Conservation (phyloP, 2,329 filamentous ascomycete genomes). For the Dendryphion nanum region DNA sequence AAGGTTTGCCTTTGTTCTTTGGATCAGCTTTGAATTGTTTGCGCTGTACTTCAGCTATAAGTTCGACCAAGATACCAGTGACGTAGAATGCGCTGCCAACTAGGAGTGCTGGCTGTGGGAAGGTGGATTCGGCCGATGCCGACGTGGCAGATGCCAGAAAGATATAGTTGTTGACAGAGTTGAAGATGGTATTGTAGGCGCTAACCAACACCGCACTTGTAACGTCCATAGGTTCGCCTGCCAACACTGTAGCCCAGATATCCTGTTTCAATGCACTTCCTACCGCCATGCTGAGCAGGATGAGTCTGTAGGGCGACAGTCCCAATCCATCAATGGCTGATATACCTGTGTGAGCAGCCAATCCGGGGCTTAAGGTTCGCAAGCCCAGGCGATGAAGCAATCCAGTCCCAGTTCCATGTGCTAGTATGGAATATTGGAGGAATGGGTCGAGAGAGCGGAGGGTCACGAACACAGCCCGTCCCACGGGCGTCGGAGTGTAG, state of each 20-base stretch:
- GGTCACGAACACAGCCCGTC: conserved; percentile 44
- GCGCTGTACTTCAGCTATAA: conserved; percentile 58
- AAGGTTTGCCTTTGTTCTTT: conserved; percentile 53
- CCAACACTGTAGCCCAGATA: conserved; percentile 51
- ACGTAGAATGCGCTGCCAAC: conserved; percentile 52
- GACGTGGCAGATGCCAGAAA: conserved; percentile 53
- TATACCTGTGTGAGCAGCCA: conserved; percentile 41
- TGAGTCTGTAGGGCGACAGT: conserved; percentile 51
- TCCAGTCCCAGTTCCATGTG: conserved; percentile 38
- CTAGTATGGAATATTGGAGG: conserved; percentile 52
- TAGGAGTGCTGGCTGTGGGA: conserved; percentile 44
- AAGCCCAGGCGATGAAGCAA: conserved; percentile 50
- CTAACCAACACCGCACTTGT: conserved; percentile 45
- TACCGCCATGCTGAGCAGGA: conserved; percentile 54
- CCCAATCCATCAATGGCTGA: conserved; percentile 43
- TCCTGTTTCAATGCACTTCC: conserved; percentile 57
- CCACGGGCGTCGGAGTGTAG: conserved; percentile 39
- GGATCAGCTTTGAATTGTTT: conserved; percentile 51
- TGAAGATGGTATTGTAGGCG: conserved; percentile 55
- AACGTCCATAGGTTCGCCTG: conserved; percentile 52
- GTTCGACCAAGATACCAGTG: conserved; percentile 55
- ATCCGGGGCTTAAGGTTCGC: conserved; percentile 42
- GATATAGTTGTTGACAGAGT: conserved; percentile 56
- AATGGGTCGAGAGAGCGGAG: conserved; percentile 48
- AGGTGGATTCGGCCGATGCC: conserved; percentile 39